Conservation (phyloP, 192 early-diverging fungal genomes). For the Gigaspora rosea region DNA sequence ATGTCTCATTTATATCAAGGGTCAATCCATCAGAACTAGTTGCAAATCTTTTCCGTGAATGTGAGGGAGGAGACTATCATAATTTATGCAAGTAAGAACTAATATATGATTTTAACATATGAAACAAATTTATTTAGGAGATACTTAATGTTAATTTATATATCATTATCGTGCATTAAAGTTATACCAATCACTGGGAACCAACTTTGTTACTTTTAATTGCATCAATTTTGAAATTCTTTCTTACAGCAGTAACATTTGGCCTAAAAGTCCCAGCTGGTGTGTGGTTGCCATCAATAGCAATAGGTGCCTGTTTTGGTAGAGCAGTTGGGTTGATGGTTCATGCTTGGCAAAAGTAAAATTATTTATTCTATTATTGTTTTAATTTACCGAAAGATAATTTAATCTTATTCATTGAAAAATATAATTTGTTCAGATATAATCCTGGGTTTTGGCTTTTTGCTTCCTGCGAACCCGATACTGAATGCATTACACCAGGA, state of each 20-base stretch:
- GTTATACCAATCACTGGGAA: conserved; percentile 44
- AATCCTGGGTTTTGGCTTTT: conserved; percentile 67
- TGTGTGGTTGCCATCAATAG: conserved; percentile 86
- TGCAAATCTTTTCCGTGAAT: conserved; percentile 88
- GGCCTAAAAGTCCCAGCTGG: conserved; percentile 79
- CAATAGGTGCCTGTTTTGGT: conserved; percentile 89
- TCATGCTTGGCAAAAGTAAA: conserved; percentile 63
- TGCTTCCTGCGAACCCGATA: conserved; percentile 67
- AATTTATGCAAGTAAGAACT: conserved; percentile 57
- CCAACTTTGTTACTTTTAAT: conserved; percentile 55
- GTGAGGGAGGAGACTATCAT: conserved; percentile 58
- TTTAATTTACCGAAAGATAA: neutral
- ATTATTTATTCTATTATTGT: neutral
- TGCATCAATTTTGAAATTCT: conserved; percentile 62
- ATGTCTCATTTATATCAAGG: conserved; percentile 41
- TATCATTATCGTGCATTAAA: conserved; percentile 15
- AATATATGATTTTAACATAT: neutral
- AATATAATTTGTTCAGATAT: conserved; percentile 43
- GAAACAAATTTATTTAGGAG: neutral
- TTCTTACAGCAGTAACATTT: conserved; percentile 70
- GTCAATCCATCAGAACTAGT: conserved; percentile 85
- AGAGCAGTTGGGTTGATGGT: conserved; percentile 87
- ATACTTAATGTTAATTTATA: neutral
- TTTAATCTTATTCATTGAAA: neutral
- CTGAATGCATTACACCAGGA: conserved; percentile 84